These are phyloP conservation scores for Hymenoscyphus fructigenus DNA, from an alignment of 2,329 filamentous ascomycete genomes.

Conservation along the genomic window DNA sequence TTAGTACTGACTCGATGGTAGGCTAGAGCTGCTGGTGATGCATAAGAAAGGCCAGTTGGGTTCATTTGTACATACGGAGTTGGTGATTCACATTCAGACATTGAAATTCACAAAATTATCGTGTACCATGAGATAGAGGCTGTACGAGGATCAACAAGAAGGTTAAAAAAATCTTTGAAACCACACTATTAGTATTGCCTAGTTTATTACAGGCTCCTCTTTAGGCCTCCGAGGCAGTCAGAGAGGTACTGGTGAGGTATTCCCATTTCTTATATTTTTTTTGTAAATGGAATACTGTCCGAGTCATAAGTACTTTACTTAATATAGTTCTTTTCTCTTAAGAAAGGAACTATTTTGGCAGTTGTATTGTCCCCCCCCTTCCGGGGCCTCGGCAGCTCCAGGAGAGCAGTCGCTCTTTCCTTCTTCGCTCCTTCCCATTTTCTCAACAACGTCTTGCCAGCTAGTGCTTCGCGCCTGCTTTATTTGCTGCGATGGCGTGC, in stretches of 20 bases:
- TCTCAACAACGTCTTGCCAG: neutral
- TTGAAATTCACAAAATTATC: neutral
- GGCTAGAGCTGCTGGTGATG: constrained; percentile 57
- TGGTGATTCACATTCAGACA: constrained; percentile 5
- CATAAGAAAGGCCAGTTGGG: constrained; percentile 30
- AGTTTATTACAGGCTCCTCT: no score
- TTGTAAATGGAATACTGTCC: no score
- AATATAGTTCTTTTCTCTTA: no score
- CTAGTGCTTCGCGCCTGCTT: neutral
- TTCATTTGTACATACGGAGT: constrained; percentile 37
- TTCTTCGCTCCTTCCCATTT: neutral
- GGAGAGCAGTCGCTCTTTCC: neutral
- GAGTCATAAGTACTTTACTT: no score
- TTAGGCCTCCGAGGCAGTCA: no score
- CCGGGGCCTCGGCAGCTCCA: neutral
- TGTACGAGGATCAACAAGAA: neutral
- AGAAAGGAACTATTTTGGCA: no score
- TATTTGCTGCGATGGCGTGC: neutral
- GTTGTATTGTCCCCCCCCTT: neutral
- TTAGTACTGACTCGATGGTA: constrained; percentile 20
- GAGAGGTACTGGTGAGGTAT: no score
- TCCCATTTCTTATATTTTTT: no score
- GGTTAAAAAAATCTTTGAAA: neutral
- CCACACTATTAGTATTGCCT: neutral
- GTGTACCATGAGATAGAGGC: neutral